Evolutionary conservation across 768 basidiomycete genomes (phyloP).

Genomic region (Termitomyces sp.): DNA sequence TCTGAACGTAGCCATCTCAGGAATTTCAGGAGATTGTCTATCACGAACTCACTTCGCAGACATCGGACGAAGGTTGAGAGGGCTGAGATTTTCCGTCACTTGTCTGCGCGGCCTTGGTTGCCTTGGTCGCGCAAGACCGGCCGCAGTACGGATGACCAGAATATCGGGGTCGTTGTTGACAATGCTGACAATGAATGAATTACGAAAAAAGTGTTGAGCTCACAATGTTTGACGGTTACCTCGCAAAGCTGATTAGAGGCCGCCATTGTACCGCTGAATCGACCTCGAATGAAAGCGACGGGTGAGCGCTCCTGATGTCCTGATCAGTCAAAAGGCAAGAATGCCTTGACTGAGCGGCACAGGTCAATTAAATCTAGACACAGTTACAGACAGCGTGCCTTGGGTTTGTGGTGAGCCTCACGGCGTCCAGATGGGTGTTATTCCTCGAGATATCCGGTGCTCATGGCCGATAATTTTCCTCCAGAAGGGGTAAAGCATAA

Average conservation of each 20-base stretch:
- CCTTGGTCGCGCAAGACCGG: constrained; percentile 2
- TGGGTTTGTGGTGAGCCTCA: neutral
- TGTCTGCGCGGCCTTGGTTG: neutral
- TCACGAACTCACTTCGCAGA: constrained; percentile 39
- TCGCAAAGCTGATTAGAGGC: neutral
- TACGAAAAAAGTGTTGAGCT: neutral
- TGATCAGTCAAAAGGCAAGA: neutral
- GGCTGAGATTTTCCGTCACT: neutral
- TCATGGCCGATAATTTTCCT: neutral
- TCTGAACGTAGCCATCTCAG: constrained; percentile 24
- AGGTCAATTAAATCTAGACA: neutral
- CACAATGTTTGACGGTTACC: neutral
- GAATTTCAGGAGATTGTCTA: neutral
- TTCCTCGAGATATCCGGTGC: neutral
- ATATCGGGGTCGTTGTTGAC: constrained; percentile 1
- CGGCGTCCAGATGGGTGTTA: neutral
- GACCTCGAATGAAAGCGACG: neutral
- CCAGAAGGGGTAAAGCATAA: neutral
- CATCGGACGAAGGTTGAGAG: neutral
- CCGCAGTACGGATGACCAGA: constrained; percentile 1
- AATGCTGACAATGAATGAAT: neutral
- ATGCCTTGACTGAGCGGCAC: neutral
- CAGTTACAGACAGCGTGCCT: neutral
- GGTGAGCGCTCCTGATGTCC: neutral
- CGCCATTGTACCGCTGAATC: neutral